Conservation (phyloP, 257 asterid genomes). For the Thymus quinquecostatus region DNA sequence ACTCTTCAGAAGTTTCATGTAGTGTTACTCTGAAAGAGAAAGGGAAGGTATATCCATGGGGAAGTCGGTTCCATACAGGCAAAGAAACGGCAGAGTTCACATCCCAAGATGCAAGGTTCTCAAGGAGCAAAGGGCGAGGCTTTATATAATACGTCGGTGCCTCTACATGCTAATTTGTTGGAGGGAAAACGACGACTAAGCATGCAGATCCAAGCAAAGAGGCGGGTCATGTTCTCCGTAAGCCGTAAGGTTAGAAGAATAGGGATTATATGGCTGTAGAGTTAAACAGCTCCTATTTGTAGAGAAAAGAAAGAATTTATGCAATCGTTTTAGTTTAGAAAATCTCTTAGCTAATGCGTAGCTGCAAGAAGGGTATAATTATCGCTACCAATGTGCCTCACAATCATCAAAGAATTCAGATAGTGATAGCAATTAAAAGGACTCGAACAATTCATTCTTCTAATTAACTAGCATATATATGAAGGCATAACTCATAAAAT, state of each 20-base stretch:
- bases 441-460: background rate
- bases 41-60: conserved; percentile 36
- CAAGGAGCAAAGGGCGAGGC: conserved; percentile 58
- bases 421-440: background rate
- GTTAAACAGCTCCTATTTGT: conserved; percentile 4
- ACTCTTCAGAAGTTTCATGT: conserved; percentile 8
- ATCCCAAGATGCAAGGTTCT: conserved; percentile 37
- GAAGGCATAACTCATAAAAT: background rate
- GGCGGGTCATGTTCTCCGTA: conserved; percentile 19
- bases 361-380: conserved; percentile 3
- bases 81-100: conserved; percentile 27
- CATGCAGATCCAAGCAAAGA: conserved; percentile 21
- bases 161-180: conserved; percentile 61
- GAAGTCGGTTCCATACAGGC: conserved; percentile 35
- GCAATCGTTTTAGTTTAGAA: conserved; percentile 18
- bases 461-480: background rate
- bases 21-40: conserved; percentile 5
- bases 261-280: background rate
- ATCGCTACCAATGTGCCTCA: background rate
- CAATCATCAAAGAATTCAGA: background rate
- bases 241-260: conserved; percentile 36
- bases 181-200: conserved; percentile 50
- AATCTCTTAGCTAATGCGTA: conserved; percentile 10
- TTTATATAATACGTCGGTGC: conserved; percentile 58
- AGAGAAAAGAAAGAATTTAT: background rate